These are phyloP conservation scores for Anisogramma anomala DNA, from an alignment of 2,329 filamentous ascomycete species.

Conservation along the genomic window DNA sequence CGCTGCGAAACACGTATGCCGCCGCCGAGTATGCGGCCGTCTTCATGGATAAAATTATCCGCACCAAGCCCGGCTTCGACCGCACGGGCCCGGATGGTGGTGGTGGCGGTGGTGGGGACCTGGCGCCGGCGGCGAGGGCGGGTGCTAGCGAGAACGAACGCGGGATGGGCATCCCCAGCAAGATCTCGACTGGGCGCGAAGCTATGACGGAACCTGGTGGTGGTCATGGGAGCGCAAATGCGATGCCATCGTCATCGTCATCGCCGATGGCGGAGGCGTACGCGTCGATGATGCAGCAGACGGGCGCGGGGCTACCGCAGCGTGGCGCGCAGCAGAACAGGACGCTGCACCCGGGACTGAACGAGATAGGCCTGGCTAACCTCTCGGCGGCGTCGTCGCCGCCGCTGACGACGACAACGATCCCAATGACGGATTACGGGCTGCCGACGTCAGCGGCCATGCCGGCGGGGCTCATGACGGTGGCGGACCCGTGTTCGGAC, in stretches of 20 bases:
- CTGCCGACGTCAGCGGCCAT: slow-evolving; percentile 16
- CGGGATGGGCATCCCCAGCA: neutral
- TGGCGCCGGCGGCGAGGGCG: neutral
- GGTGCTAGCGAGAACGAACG: neutral
- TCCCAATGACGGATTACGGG: neutral
- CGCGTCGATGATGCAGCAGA: neutral
- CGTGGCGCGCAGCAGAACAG: neutral
- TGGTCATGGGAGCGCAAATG: neutral
- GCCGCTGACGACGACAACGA: neutral
- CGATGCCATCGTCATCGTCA: neutral
- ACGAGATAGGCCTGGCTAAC: neutral
- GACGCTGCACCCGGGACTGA: slow-evolving; percentile 1
- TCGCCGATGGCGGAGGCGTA: neutral
- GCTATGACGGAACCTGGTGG: neutral
- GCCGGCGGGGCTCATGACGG: too few relatives aligned
- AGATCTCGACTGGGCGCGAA: too few relatives aligned
- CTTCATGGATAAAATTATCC: slow-evolving; percentile 54
- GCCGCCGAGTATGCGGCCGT: slow-evolving; percentile 94
- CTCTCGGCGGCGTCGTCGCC: neutral
- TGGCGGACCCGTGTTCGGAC: too few relatives aligned
- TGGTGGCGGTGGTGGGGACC: neutral
- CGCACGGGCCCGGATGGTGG: neutral
- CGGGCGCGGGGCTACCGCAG: neutral
- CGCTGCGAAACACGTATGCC: slow-evolving; percentile 77
- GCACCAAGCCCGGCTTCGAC: slow-evolving; percentile 3